phyloP scores from a whole-genome alignment of 1,139 yeast genomes.

The Zygosaccharomyces sapae region DNA sequence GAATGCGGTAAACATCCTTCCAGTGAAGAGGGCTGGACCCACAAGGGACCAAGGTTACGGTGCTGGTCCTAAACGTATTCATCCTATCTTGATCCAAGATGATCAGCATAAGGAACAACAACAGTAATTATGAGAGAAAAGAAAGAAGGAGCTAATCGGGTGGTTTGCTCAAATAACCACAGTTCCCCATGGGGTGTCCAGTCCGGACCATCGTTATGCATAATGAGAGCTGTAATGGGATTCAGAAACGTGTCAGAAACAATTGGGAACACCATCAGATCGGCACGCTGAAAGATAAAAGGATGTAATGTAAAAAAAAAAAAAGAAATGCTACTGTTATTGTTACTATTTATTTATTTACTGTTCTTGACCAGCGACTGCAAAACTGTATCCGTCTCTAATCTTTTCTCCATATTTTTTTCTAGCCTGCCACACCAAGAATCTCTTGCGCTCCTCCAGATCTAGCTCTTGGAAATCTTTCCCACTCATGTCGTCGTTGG shows the following conservation, averaged over 20 bases:
- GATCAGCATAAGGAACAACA: neutral
- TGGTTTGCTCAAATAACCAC: neutral
- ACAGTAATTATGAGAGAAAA: neutral
- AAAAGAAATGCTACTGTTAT: neutral
- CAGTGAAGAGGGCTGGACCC: constrained; percentile 20
- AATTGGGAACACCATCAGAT: neutral
- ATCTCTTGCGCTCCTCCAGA: constrained; percentile 32
- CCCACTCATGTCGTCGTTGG: constrained; percentile 21
- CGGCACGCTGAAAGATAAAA: no score
- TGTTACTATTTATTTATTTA: constrained; percentile 1
- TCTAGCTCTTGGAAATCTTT: constrained; percentile 23
- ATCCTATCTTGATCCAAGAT: constrained; percentile 1
- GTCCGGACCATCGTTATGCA: neutral
- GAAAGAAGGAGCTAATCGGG: neutral
- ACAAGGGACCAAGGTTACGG: neutral
- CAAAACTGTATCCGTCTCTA: constrained; percentile 22
- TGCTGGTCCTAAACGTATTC: constrained; percentile 1
- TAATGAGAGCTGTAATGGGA: neutral
- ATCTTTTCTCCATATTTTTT: constrained; percentile 27
- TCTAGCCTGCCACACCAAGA: constrained; percentile 35
- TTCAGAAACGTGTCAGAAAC: neutral
- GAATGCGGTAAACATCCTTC: constrained; percentile 24
- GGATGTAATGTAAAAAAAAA: neutral
- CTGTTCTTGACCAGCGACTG: constrained; percentile 3
- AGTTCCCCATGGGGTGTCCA: neutral